Base-by-base conservation (phyloP, 176 grass and related monocot species). In the Avena eriantha region DNA sequence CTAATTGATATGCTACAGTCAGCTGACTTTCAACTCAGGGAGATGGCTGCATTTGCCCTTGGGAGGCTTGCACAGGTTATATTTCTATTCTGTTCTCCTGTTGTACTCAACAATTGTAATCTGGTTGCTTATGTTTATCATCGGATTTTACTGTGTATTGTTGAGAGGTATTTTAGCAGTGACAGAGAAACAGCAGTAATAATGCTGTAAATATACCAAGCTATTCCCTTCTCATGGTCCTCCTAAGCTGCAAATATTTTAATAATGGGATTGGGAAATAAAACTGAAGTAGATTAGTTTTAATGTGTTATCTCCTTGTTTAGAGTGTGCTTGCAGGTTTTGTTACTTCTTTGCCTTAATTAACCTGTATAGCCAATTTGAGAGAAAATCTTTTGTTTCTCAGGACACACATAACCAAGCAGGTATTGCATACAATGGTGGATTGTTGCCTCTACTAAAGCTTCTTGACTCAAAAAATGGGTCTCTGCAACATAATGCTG, bases 401-500 rank as follows among this genome's bases (percentile, higher is more conserved):
- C 89, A 99, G 97, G 97, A 99, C 79, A 75, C 94, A 66, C 92
- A 99, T 78, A 99, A 99, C 89, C 97, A 99, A 94, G 97, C 97
- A 88, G 97, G 97, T 23, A 99, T 99, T 87, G 92, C 94, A 77
- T 99, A 97, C 84, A 97, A 94, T 86, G 97, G 97, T 85, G 97
- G 97, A 80, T 84, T 99, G 82, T 78, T 90, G 78, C 97, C 97
- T 87, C 80, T 99, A 84, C 83, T 99, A 86, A 99, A 99, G 91
- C 97, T 99, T 95, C 90, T 99, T 12, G 97, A 99, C 81, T 99
- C 97, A 34, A 99, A 99, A 89, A 99, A 97, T 91, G 97, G 97
- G 4, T 99, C 92, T 85, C 78, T 99, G 71, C 97, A 99, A 80
- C 97, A 99, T 89, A 99, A 99, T 94, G 97, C 97, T 84, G 97